Evolutionary conservation across 345 rosid species (phyloP).

Genomic region (Reutealis trisperma): DNA sequence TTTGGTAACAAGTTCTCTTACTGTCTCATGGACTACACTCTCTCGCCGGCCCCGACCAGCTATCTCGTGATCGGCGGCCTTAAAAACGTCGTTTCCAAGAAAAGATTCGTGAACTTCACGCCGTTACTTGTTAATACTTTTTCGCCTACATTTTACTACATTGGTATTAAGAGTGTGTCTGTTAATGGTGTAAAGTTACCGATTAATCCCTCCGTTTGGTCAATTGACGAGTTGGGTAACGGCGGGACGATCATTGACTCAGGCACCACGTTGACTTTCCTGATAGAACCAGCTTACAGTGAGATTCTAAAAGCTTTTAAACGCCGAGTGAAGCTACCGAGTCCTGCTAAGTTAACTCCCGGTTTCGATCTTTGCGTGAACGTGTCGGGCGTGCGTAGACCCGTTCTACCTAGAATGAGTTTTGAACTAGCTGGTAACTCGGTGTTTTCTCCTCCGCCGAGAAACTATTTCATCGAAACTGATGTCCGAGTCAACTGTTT

Average conservation of each 20-base stretch:
- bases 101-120: conserved; percentile 43
- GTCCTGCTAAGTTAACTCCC: conserved; percentile 37
- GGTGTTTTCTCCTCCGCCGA: conserved; percentile 62
- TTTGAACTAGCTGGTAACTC: conserved; percentile 51
- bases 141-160: conserved; percentile 78
- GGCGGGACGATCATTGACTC: conserved; percentile 90
- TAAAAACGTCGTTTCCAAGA: conserved; percentile 13
- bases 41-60: conserved; percentile 83
- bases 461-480: conserved; percentile 76
- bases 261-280: conserved; percentile 68
- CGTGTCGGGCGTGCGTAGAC: conserved; percentile 44
- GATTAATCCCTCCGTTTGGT: conserved; percentile 72
- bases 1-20: conserved; percentile 80
- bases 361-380: conserved; percentile 84
- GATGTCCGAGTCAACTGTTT: conserved; percentile 59
- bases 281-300: conserved; percentile 56
- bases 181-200: conserved; percentile 51
- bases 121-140: conserved; percentile 57
- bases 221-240: conserved; percentile 61
- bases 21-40: conserved; percentile 78
- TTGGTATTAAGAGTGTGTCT: conserved; percentile 45
- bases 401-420: conserved; percentile 58
- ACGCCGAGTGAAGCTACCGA: conserved; percentile 49
- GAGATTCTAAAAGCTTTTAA: conserved; percentile 44
- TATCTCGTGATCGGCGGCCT: conserved; percentile 58